Percentiles rank a stretch among this genome's conserved stretches.
phyloP scores from a whole-genome alignment of 495 filamentous ascomycete genomes.

The Aspergillus homomorphus region DNA sequence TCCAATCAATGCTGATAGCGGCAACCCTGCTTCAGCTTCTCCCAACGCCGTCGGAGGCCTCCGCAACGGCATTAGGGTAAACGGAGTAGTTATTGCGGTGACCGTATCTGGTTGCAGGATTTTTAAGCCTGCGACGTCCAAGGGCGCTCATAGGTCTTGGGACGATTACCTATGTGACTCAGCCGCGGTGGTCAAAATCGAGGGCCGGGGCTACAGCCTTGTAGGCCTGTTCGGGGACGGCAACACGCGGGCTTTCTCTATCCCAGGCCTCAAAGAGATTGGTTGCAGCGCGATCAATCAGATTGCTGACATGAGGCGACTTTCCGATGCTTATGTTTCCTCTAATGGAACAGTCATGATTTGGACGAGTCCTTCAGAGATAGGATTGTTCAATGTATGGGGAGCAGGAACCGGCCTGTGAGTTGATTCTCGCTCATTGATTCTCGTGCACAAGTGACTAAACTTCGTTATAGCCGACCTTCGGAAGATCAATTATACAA shows the following conservation, averaged over 20 bases:
- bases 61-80: slow-evolving; percentile 63
- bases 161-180: slow-evolving; percentile 77
- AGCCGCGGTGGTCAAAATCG: slow-evolving; percentile 68
- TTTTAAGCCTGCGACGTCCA: slow-evolving; percentile 78
- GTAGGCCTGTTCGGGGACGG: slow-evolving; percentile 82
- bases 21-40: slow-evolving; percentile 70
- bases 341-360: slow-evolving; percentile 75
- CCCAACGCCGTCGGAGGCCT: slow-evolving; percentile 68
- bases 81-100: slow-evolving; percentile 68
- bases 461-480: slow-evolving; percentile 33
- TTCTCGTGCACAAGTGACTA: slow-evolving; percentile 26
- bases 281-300: slow-evolving; percentile 59
- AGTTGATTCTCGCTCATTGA: slow-evolving; percentile 13
- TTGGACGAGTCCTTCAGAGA: slow-evolving; percentile 87
- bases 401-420: slow-evolving; percentile 62
- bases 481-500: slow-evolving; percentile 76
- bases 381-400: slow-evolving; percentile 77
- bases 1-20: slow-evolving; percentile 75
- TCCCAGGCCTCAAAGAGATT: slow-evolving; percentile 84
- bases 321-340: slow-evolving; percentile 63
- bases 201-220: slow-evolving; percentile 70
- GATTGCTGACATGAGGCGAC: slow-evolving; percentile 69
- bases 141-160: slow-evolving; percentile 86
- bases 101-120: slow-evolving; percentile 73
- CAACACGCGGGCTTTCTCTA: slow-evolving; percentile 70